phyloP scores from a whole-genome alignment of 768 basidiomycete species.

The Lanmaoa rubissima region DNA sequence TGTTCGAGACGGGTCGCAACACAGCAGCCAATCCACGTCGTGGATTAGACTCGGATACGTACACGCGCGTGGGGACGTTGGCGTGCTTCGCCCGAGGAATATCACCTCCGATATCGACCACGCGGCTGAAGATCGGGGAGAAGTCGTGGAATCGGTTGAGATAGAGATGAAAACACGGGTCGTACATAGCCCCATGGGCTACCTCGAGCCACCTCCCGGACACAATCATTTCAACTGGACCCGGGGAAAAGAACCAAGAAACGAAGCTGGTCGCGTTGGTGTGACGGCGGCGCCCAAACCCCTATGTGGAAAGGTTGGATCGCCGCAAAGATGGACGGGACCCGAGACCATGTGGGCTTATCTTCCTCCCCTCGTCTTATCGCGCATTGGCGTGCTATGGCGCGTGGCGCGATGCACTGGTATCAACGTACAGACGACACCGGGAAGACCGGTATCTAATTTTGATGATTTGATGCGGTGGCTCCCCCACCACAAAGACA shows the following conservation, averaged over 20 bases:
- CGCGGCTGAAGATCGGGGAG: conserved; percentile 4
- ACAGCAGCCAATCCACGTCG: background rate
- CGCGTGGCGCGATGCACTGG: background rate
- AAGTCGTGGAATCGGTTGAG: background rate
- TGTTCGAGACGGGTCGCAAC: background rate
- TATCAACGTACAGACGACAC: background rate
- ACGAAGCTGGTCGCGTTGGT: background rate
- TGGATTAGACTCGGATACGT: conserved; percentile 8
- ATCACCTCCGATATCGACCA: background rate
- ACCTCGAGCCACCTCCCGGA: background rate
- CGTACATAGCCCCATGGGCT: background rate
- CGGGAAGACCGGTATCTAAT: background rate
- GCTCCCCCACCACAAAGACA: background rate
- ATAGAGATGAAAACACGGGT: background rate
- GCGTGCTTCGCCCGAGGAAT: background rate
- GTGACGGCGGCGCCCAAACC: background rate
- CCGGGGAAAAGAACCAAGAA: background rate
- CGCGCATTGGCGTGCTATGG: background rate
- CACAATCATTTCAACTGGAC: background rate
- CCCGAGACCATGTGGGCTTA: conserved; percentile 3
- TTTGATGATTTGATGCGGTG: background rate
- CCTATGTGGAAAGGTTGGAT: background rate
- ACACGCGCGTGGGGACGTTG: background rate
- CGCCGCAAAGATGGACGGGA: background rate
- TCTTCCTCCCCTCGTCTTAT: conserved; percentile 1